Conservation (phyloP, 441 rosid species). For the Aquilaria agallochum region DNA sequence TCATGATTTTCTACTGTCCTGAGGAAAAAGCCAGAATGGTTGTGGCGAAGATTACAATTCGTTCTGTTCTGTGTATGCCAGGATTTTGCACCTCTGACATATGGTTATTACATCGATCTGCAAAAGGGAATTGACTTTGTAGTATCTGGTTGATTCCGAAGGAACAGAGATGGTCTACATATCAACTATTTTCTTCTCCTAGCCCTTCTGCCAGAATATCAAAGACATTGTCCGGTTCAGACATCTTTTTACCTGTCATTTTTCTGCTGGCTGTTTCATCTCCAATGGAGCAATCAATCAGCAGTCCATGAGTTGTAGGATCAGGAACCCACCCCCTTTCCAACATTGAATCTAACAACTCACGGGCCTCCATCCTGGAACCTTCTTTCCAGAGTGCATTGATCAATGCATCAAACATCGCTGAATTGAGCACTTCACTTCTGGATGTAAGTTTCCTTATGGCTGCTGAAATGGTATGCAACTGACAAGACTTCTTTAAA, state of each 20-base stretch:
- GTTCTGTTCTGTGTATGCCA: too few relatives aligned
- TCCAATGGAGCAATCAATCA: conserved; percentile 29
- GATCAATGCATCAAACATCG: conserved; percentile 33
- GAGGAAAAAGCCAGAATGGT: too few relatives aligned
- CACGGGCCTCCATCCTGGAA: conserved; percentile 24
- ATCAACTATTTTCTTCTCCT: conserved; percentile 5
- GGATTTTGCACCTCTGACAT: too few relatives aligned
- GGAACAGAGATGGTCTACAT: too few relatives aligned
- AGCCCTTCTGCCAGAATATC: conserved; percentile 42
- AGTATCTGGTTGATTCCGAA: too few relatives aligned
- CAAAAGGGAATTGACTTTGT: too few relatives aligned
- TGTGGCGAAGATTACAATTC: too few relatives aligned
- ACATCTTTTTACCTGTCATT: conserved; percentile 4
- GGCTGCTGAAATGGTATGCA: conserved; percentile 22
- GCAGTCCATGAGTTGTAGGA: conserved; percentile 35
- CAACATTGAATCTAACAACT: conserved; percentile 45
- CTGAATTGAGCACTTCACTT: conserved; percentile 26
- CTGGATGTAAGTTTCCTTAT: conserved; percentile 23
- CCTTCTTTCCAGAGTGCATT: conserved; percentile 53
- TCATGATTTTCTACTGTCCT: too few relatives aligned
- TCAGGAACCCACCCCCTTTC: conserved; percentile 56
- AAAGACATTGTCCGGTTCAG: conserved; percentile 28
- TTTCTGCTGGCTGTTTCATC: conserved; percentile 22
- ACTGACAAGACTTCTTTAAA: conserved; percentile 25
- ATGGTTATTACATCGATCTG: too few relatives aligned